Percentiles rank a stretch among this genome's conserved stretches.
These are phyloP conservation scores for Colletotrichum sp. DNA, from an alignment of 2,329 filamentous ascomycete genomes.

Conservation along the genomic window DNA sequence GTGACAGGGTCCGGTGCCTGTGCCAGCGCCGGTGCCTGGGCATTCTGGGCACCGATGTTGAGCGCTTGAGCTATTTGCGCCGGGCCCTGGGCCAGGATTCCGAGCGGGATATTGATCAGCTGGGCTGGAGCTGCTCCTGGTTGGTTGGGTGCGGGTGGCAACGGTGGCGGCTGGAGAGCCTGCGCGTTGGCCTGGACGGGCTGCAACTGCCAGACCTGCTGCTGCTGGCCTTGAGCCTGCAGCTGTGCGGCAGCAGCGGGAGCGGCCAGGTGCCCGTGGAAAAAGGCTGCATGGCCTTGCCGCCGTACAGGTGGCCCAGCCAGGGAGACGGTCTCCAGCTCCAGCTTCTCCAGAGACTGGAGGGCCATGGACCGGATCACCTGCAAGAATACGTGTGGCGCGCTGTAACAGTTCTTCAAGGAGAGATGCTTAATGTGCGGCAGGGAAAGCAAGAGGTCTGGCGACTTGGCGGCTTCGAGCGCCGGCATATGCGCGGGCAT, in stretches of 20 bases:
- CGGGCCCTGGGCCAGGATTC: background rate
- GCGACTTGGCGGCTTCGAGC: slow-evolving; percentile 32
- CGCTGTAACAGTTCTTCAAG: slow-evolving; percentile 73
- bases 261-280: slow-evolving; percentile 24
- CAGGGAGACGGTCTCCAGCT: slow-evolving; percentile 69
- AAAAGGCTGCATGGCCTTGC: background rate
- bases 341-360: slow-evolving; percentile 55
- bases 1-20: background rate
- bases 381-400: slow-evolving; percentile 60
- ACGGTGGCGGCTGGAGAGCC: background rate
- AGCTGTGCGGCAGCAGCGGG: background rate
- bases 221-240: background rate
- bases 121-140: background rate
- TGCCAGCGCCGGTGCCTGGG: background rate
- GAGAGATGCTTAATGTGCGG: slow-evolving; percentile 63
- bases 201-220: background rate
- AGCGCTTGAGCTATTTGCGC: background rate
- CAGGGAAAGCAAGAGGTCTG: slow-evolving; percentile 52
- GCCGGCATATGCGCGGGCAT: slow-evolving; percentile 32
- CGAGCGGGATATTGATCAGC: background rate
- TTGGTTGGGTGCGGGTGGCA: slow-evolving; percentile 1
- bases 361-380: slow-evolving; percentile 55
- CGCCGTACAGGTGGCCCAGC: slow-evolving; percentile 47
- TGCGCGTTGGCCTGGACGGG: background rate
- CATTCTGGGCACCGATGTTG: background rate